phyloP scores from a whole-genome alignment of 2,329 filamentous ascomycete species.

The Triangularia setosa region DNA sequence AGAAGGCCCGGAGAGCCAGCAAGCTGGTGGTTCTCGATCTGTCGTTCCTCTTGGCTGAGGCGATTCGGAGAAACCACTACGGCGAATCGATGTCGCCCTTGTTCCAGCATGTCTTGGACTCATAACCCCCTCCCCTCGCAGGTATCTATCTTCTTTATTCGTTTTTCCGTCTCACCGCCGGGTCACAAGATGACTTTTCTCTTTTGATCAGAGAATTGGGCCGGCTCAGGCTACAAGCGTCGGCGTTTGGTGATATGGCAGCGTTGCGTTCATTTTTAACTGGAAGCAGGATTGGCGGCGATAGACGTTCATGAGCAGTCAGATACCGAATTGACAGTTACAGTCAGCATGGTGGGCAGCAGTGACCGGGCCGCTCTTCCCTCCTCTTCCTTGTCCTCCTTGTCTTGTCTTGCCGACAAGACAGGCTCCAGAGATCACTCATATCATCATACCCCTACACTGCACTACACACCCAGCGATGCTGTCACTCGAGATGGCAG shows the following conservation, averaged over 20 bases:
- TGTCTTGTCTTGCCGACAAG: neutral
- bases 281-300: constrained; percentile 13
- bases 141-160: constrained; percentile 19
- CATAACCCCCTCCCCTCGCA: constrained; percentile 33
- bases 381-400: neutral
- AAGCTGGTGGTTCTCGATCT: constrained; percentile 91
- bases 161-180: constrained; percentile 11
- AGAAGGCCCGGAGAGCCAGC: constrained; percentile 64
- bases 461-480: constrained; percentile 54
- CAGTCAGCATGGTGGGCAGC: constrained; percentile 19
- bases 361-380: constrained; percentile 8
- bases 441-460: neutral
- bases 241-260: constrained; percentile 24
- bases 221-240: constrained; percentile 22
- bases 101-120: constrained; percentile 63
- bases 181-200: neutral
- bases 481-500: constrained; percentile 69
- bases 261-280: constrained; percentile 16
- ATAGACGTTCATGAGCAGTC: constrained; percentile 26
- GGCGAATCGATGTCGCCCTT: constrained; percentile 74
- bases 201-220: constrained; percentile 20
- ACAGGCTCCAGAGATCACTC: neutral
- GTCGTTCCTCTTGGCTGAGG: constrained; percentile 82
- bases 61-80: constrained; percentile 93
- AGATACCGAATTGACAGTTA: constrained; percentile 26